Base-by-base conservation (phyloP, 192 early-diverging fungal species). In the Podila epigama region DNA sequence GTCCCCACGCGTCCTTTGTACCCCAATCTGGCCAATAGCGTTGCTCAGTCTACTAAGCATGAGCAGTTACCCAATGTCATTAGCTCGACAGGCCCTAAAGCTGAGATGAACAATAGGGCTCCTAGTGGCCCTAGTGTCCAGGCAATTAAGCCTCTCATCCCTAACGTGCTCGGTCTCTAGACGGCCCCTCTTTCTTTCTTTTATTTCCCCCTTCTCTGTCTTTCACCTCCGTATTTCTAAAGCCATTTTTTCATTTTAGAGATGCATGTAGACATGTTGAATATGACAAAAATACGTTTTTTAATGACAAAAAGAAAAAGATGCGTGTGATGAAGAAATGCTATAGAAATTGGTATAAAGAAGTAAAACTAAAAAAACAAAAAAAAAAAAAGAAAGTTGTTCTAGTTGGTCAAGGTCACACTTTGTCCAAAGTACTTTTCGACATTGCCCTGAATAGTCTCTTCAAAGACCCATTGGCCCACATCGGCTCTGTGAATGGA, bases 401-500 rank as follows among this genome's bases (percentile, higher is more conserved):
- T 31, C 52, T 54, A 66, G 31, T 29, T 55, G 39, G 63, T 66
- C n/a, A 66, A 52, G 5, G 63, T 66, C 9, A 66, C 28, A 4
- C 15, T 54, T 20, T 66, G 39, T 0, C 63, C 53, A n/a, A 66
- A 66, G 20, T 28, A 31, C 25, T 20, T 29, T 31, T 56, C 51
- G 18, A 51, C 63, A n/a, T 27, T 52, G 5, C 39, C 44, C 29
- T 56, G 54, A 52, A 65, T 22, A 25, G 55, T 42, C 41, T 75
- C 39, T 18, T 75, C 58, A 61, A 60, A 75, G 58, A 75, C 55
- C 70, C 70, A 75, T 18, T 66, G 22, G 1, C 70, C 70, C 4
- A 75, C 70, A 40, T 75, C 70, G 1, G 63, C 48, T 22, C 63
- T 25, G 58, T 54, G 41, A 4, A 66, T 40, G 4, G 63, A 61